Conservation (phyloP, 352 stramenopile genomes). For the Phytophthora multivora region DNA sequence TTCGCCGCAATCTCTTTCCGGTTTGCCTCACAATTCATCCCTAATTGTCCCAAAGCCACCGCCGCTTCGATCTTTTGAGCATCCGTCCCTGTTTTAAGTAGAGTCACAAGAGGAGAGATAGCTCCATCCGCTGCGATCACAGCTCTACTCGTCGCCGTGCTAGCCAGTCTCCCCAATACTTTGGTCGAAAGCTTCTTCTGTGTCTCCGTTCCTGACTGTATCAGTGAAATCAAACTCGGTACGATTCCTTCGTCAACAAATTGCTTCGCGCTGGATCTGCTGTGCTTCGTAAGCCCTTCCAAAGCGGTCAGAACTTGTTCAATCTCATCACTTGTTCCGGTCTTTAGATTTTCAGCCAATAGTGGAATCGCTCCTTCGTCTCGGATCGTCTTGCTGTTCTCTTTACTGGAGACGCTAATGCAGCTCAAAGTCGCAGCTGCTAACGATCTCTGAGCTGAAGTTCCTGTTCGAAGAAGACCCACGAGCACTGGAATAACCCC, state of each 20-base stretch:
- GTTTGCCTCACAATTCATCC: slow-evolving; percentile 12
- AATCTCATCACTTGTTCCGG: neutral
- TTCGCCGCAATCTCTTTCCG: neutral
- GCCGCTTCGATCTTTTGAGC: slow-evolving; percentile 27
- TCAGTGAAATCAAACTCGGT: no score
- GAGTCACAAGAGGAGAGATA: slow-evolving; percentile 11
- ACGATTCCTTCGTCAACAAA: no score
- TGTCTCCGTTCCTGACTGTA: no score
- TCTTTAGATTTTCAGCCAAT: neutral
- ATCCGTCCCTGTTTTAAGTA: slow-evolving; percentile 23
- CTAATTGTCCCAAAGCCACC: slow-evolving; percentile 19
- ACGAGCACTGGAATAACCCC: slow-evolving; percentile 1
- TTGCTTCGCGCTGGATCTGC: no score
- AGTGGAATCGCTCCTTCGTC: neutral
- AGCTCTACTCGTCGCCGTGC: slow-evolving; percentile 17
- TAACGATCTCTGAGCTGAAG: no score
- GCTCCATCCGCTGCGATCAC: slow-evolving; percentile 18
- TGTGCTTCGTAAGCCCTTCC: no score
- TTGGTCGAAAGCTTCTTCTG: slow-evolving; percentile 29
- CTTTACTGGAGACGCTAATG: no score
- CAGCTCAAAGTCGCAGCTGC: no score
- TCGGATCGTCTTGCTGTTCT: neutral
- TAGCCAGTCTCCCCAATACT: slow-evolving; percentile 21
- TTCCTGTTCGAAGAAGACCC: neutral
- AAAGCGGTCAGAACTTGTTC: neutral